Base-by-base conservation (phyloP, 768 basidiomycete genomes). In the Boletus subparvulus region DNA sequence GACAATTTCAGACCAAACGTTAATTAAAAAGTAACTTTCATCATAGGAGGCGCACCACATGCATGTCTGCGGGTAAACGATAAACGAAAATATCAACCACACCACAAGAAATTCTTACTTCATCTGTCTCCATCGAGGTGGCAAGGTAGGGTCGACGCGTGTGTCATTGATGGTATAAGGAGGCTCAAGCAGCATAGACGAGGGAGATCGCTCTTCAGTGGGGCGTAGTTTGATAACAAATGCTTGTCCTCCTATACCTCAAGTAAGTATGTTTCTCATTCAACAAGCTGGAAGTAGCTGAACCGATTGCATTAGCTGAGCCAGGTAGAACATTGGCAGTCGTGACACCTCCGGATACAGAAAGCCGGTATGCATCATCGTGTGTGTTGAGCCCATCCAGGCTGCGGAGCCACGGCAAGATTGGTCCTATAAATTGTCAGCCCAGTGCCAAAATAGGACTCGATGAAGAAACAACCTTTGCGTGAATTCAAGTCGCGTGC, bases 321-420 rank as follows among this genome's bases (percentile, higher is more conserved):
- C 92, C 94, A 10, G 94, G 90, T 4, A 94, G 74, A 40, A 95
- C 77, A 62, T 92, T 88, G 16, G 82, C 85, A 3, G 92, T 88
- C 0, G 95, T 96, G 35, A 96, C 87, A 14, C 95, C 95, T 12
- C 94, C 94, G 4, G 94, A 81, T 52, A 94, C 86, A 3, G 90
- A 82, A 16, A 92, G 77, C 54, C 77, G 77, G 68, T 86, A 87
- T 1, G 86, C 78, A 40, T 86, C 83, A 65, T 95, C 94, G 57
- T 93, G 90, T 1, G 90, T 93, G 68, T 95, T 88, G 63, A 97
- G 80, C 0, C 82, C 92, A 68, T 98, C 94, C 39, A 94, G 77
- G 54, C 83, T 87, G 46, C 92, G 80, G 28, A 98, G 76, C 85
- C 87, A 91, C 2, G 92, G 92, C 35, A 85, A 63, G 54, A 89